phyloP scores from a whole-genome alignment of 2,329 filamentous ascomycete genomes.

The Diaporthe sp. region DNA sequence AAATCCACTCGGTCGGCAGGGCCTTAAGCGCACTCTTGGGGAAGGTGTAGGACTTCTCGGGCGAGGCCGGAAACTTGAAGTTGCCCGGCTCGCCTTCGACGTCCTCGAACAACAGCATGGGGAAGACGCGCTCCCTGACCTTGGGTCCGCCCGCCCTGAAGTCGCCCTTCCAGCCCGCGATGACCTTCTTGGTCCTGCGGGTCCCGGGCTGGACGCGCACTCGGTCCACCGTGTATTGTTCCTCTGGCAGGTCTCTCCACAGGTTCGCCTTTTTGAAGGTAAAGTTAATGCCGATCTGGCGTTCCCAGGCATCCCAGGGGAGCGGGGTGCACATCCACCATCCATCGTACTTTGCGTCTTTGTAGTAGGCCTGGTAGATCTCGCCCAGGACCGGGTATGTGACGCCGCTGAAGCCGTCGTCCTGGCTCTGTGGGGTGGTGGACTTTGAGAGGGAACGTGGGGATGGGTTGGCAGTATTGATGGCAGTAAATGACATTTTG shows the following conservation, averaged over 20 bases:
- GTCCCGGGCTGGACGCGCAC: neutral
- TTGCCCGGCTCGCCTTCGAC: neutral
- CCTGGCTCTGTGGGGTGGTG: too few species aligned
- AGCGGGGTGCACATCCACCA: constrained; percentile 24
- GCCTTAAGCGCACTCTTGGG: neutral
- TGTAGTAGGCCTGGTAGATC: too few species aligned
- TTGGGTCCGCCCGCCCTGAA: neutral
- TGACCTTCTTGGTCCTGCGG: neutral
- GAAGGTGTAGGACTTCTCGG: constrained; percentile 13
- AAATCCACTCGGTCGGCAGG: too few species aligned
- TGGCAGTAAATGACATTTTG: neutral
- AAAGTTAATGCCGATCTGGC: constrained; percentile 15
- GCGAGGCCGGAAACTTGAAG: constrained; percentile 9
- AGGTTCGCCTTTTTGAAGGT: neutral
- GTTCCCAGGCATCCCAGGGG: constrained; percentile 18
- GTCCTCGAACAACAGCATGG: constrained; percentile 30
- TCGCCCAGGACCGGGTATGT: too few species aligned
- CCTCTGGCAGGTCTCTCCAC: neutral
- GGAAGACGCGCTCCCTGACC: constrained; percentile 16
- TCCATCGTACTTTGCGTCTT: neutral
- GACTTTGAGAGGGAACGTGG: too few species aligned
- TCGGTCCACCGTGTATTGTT: neutral
- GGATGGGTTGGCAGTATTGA: neutral
- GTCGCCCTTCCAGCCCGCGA: constrained; percentile 16
- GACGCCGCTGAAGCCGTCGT: too few species aligned